Evolutionary conservation across 2,329 filamentous ascomycete species (phyloP).

Genomic region (Pestalotiopsis sp.): DNA sequence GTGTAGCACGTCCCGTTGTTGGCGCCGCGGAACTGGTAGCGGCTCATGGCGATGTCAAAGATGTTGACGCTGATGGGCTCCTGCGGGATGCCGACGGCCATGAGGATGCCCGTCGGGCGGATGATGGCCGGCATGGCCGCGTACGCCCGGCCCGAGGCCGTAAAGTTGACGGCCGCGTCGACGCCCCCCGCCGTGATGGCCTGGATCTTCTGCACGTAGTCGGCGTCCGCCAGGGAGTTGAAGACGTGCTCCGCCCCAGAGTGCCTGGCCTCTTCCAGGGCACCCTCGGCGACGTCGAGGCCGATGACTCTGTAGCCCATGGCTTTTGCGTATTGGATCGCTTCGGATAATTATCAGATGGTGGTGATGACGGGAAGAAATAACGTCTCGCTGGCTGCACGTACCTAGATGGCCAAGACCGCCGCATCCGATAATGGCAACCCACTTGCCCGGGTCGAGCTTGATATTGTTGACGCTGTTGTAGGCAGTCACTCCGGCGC

Average conservation of each 20-base stretch:
- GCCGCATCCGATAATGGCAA: slow-evolving; percentile 28
- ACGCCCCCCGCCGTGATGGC: background rate
- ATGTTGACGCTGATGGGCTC: slow-evolving; percentile 14
- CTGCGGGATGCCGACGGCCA: slow-evolving; percentile 19
- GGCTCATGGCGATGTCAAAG: background rate
- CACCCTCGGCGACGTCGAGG: slow-evolving; percentile 23
- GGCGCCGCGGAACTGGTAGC: background rate
- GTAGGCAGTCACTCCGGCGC: slow-evolving; percentile 30
- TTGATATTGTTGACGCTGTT: slow-evolving; percentile 20
- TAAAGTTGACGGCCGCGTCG: slow-evolving; percentile 5
- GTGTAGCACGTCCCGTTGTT: slow-evolving; percentile 8
- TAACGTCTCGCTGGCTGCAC: background rate
- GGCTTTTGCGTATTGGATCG: slow-evolving; percentile 26
- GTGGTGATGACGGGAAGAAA: background rate
- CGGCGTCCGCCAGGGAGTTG: slow-evolving; percentile 14
- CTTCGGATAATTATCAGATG: background rate
- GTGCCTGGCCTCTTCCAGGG: slow-evolving; percentile 16
- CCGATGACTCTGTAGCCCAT: slow-evolving; percentile 26
- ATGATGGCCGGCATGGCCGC: slow-evolving; percentile 1
- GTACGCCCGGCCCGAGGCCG: background rate
- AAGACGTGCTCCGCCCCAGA: slow-evolving; percentile 15
- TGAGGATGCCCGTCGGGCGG: slow-evolving; percentile 17
- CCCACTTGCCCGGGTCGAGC: slow-evolving; percentile 21
- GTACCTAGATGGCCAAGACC: slow-evolving; percentile 27
- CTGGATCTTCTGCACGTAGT: slow-evolving; percentile 1